Percentiles rank a stretch among this genome's conserved stretches.
These are phyloP conservation scores for Penicillium pulvis DNA, from an alignment of 495 filamentous ascomycete genomes.

Conservation along the genomic window DNA sequence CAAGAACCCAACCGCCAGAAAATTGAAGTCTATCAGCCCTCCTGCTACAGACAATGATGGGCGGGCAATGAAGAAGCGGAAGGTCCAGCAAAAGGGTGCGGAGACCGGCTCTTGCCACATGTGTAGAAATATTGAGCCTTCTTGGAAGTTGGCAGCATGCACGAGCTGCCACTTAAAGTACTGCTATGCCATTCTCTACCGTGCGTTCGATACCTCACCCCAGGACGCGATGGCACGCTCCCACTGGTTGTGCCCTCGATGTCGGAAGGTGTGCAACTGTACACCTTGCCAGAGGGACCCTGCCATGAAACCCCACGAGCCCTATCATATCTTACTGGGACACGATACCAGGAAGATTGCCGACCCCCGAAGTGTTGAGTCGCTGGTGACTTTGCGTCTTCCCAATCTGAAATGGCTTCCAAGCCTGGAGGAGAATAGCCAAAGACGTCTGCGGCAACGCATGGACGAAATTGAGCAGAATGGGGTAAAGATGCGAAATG, in stretches of 20 bases:
- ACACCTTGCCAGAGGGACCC: slow-evolving; percentile 66
- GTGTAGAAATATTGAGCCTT: slow-evolving; percentile 69
- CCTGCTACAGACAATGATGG: slow-evolving; percentile 20
- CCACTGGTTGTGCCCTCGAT: slow-evolving; percentile 86
- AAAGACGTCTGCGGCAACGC: not conserved
- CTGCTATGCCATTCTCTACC: slow-evolving; percentile 86
- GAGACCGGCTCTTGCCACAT: slow-evolving; percentile 70
- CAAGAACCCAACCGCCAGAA: slow-evolving; percentile 40
- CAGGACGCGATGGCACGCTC: slow-evolving; percentile 73
- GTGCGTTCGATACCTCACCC: slow-evolving; percentile 86
- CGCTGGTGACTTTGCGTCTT: slow-evolving; percentile 78
- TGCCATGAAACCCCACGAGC: slow-evolving; percentile 70
- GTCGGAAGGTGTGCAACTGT: slow-evolving; percentile 81
- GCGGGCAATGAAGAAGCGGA: slow-evolving; percentile 51
- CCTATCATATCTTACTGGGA: slow-evolving; percentile 79
- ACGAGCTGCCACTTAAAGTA: slow-evolving; percentile 71
- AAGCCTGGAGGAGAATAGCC: slow-evolving; percentile 52
- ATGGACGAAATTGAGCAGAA: not conserved
- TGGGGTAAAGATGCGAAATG: not conserved
- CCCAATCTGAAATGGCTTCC: slow-evolving; percentile 80
- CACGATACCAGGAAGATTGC: slow-evolving; percentile 87
- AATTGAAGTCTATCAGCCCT: slow-evolving; percentile 14
- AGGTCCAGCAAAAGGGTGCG: slow-evolving; percentile 43
- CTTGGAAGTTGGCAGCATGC: slow-evolving; percentile 81
- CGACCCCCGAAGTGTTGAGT: slow-evolving; percentile 85